Evolutionary conservation across 2,329 filamentous ascomycete genomes (phyloP), one percentile per base, ranked within the genome.

Genomic region (Colletotrichum sp.): DNA sequence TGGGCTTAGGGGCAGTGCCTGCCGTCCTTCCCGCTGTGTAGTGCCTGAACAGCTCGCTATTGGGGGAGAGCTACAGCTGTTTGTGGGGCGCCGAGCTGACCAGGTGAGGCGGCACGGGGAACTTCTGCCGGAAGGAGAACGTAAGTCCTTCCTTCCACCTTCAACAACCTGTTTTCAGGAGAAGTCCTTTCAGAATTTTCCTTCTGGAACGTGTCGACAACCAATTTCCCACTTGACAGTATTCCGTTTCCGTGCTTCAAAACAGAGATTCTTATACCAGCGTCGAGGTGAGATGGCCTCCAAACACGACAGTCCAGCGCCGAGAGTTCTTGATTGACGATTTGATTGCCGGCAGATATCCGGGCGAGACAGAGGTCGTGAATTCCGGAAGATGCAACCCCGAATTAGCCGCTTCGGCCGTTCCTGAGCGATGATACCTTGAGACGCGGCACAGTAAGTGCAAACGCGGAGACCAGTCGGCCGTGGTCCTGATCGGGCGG

Each of bases 41-140:
- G 73, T 71, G 73, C 69, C 70, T 36, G 39, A 59, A 59, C 24
- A 12, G 28, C 57, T 65, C 70, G 73, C 70, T 76, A 69, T 65
- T 73, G 64, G 64, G 73, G 15, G 26, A 49, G 18, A 44, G 64
- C 57, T 15, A 36, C 28, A 73, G 64, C 70, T 73, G 72, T 34
- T 0, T 66, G 68, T 66, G 69, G 71, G 68, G 39, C 72, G 68
- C 67, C 65, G 49, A 60, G 67, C 67, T 32, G 44, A 63, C 44
- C 44, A 39, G 57, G 32, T 63, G 30, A 32, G 26, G 30, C 59
- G 28, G 62, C 62, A 64, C 39, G 21, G 55, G 34, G 39, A 32
- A 32, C 57, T 55, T n/a, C 71, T 64, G 39, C 66, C 68, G 44
- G 57, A 59, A 34, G 12, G 9, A 15, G 59, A 63, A 28, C 18